Percentiles rank a stretch among this genome's conserved stretches.
Evolutionary conservation across 2,329 filamentous ascomycete species (phyloP).

Genomic region (Sporothrix sp.): DNA sequence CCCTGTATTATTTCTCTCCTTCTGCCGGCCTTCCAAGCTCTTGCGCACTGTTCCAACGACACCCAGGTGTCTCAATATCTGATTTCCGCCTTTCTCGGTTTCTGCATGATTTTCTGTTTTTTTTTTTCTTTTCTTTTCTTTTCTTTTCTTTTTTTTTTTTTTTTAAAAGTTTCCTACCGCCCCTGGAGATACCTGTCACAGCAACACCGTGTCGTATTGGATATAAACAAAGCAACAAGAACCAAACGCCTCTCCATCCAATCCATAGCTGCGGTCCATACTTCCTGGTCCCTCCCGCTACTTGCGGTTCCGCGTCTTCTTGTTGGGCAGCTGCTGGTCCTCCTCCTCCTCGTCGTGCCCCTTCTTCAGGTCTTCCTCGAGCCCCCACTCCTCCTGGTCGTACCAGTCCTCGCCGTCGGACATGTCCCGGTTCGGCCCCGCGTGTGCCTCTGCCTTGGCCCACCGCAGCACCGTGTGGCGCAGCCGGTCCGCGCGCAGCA

Average conservation of each 20-base stretch:
- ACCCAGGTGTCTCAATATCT: too few species aligned
- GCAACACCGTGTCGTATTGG: too few species aligned
- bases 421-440: conserved; percentile 58
- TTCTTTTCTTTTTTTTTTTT: background rate
- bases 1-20: too few species aligned
- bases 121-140: background rate
- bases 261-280: too few species aligned
- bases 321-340: conserved; percentile 49
- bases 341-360: conserved; percentile 77
- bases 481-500: conserved; percentile 63
- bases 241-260: too few species aligned
- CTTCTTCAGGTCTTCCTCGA: conserved; percentile 68
- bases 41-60: too few species aligned
- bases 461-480: conserved; percentile 62
- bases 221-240: background rate
- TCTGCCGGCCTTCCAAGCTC: too few species aligned
- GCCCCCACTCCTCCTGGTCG: conserved; percentile 68
- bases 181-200: too few species aligned
- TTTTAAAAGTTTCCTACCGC: background rate
- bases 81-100: too few species aligned
- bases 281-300: too few species aligned
- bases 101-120: too few species aligned
- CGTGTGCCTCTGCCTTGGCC: conserved; percentile 69
- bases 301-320: conserved; percentile 51
- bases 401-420: conserved; percentile 88